Percentiles rank a stretch among this genome's conserved stretches.
phyloP scores from a whole-genome alignment of 2,329 filamentous ascomycete genomes.

The Didymella arachidicola region DNA sequence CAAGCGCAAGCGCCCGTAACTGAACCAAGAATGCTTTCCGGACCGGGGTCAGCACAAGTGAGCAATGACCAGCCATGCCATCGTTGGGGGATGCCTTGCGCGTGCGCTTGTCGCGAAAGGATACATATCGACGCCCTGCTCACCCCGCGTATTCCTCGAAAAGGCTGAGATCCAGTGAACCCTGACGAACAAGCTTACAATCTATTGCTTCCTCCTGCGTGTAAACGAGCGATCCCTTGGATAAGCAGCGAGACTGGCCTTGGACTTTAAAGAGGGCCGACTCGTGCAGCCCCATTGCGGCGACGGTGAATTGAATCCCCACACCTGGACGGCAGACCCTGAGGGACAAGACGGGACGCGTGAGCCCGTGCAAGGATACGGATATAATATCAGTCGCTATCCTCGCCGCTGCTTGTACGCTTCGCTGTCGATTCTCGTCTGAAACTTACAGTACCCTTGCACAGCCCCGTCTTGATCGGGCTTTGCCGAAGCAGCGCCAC shows the following conservation, averaged over 20 bases:
- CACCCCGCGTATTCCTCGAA: conserved; percentile 37
- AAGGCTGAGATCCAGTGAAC: conserved; percentile 41
- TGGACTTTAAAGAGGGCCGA: conserved; percentile 33
- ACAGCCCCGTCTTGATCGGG: conserved; percentile 40
- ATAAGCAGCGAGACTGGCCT: conserved; percentile 32
- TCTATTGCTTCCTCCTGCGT: conserved; percentile 22
- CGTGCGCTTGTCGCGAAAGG: conserved; percentile 35
- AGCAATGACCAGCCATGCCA: conserved; percentile 36
- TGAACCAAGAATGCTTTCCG: conserved; percentile 39
- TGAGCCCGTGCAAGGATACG: conserved; percentile 31
- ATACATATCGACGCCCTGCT: conserved; percentile 44
- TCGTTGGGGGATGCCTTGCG: conserved; percentile 32
- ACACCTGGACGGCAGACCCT: conserved; percentile 40
- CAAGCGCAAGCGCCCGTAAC: conserved; percentile 49
- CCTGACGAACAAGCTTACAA: conserved; percentile 22
- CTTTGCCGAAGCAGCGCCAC: conserved; percentile 44
- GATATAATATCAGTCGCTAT: conserved; percentile 40
- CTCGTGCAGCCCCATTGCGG: conserved; percentile 44
- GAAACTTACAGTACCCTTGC: conserved; percentile 35
- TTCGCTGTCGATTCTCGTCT: conserved; percentile 37
- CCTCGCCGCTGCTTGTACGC: conserved; percentile 34
- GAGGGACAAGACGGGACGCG: conserved; percentile 36
- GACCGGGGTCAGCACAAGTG: conserved; percentile 38
- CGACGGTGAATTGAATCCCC: conserved; percentile 41
- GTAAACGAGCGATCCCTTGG: conserved; percentile 30